Percentiles rank a stretch among this genome's conserved stretches.
Evolutionary conservation across 1,139 yeast genomes (phyloP).

Genomic region (Casaregolazyma suthepensis): DNA sequence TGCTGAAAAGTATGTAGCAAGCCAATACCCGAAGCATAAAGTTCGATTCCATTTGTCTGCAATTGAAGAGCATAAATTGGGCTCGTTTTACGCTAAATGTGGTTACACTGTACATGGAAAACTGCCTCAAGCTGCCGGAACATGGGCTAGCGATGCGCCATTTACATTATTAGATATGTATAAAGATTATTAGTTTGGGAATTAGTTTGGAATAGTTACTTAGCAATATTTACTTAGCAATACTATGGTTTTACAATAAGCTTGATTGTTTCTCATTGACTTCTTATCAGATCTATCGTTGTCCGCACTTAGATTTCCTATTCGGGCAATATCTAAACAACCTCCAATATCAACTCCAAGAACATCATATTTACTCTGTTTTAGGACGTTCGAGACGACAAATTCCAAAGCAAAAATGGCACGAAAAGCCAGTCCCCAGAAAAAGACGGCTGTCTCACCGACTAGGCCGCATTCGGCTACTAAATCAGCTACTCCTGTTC

Average conservation of each 20-base stretch:
- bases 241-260: too few relatives aligned
- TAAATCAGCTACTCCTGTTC: slow-evolving; percentile 1
- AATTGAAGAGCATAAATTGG: slow-evolving; percentile 4
- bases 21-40: not conserved
- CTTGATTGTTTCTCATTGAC: not conserved
- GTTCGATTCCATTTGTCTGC: not conserved
- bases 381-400: not conserved
- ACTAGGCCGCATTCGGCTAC: not conserved
- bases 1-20: not conserved
- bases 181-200: not conserved
- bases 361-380: not conserved
- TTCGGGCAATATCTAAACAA: not conserved
- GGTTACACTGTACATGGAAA: not conserved
- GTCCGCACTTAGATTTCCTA: not conserved
- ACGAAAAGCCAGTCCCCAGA: not conserved
- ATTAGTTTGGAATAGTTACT: too few relatives aligned
- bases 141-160: slow-evolving; percentile 3
- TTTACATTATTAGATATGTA: slow-evolving; percentile 3
- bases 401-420: not conserved
- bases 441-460: not conserved
- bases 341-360: not conserved
- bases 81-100: not conserved
- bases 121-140: not conserved
- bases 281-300: not conserved
- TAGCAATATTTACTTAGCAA: too few relatives aligned